phyloP scores from a whole-genome alignment of 352 stramenopile species.

The Pythium dissotocum region DNA sequence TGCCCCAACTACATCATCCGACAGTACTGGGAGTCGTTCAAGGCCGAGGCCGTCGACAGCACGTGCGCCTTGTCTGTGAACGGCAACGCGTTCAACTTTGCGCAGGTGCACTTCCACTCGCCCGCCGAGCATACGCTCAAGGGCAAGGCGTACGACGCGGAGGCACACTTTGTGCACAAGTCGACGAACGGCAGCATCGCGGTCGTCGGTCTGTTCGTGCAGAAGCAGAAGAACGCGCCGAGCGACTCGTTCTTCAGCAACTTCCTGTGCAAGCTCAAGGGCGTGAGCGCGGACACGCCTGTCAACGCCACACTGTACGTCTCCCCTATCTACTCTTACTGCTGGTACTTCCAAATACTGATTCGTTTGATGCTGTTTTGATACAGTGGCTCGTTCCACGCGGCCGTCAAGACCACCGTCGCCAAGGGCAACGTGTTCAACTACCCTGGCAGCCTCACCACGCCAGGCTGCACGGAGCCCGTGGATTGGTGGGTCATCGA shows the following conservation, averaged over 20 bases:
- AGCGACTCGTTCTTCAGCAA: slow-evolving; percentile 33
- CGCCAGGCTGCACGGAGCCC: slow-evolving; percentile 48
- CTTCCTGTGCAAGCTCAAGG: slow-evolving; percentile 37
- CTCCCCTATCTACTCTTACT: background rate
- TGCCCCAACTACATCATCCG: slow-evolving; percentile 11
- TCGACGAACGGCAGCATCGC: slow-evolving; percentile 28
- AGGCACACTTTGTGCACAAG: slow-evolving; percentile 51
- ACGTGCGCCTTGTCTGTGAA: slow-evolving; percentile 9
- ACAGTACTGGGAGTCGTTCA: slow-evolving; percentile 5
- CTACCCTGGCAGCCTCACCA: slow-evolving; percentile 71
- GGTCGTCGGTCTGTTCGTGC: slow-evolving; percentile 34
- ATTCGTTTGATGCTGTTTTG: background rate
- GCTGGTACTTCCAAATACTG: background rate
- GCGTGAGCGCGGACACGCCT: slow-evolving; percentile 20
- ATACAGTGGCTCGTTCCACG: slow-evolving; percentile 8
- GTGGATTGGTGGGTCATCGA: slow-evolving; percentile 70
- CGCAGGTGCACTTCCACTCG: slow-evolving; percentile 49
- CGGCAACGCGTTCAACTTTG: slow-evolving; percentile 30
- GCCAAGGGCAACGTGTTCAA: slow-evolving; percentile 41
- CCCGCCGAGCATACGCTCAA: slow-evolving; percentile 47
- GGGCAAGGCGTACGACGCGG: slow-evolving; percentile 32
- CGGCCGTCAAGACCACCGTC: slow-evolving; percentile 5
- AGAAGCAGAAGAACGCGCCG: slow-evolving; percentile 9
- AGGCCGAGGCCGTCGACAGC: slow-evolving; percentile 6
- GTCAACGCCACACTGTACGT: slow-evolving; percentile 13